Base-by-base conservation (phyloP, 1,284 basidiomycete species). In the Anthracocystis setariae region DNA sequence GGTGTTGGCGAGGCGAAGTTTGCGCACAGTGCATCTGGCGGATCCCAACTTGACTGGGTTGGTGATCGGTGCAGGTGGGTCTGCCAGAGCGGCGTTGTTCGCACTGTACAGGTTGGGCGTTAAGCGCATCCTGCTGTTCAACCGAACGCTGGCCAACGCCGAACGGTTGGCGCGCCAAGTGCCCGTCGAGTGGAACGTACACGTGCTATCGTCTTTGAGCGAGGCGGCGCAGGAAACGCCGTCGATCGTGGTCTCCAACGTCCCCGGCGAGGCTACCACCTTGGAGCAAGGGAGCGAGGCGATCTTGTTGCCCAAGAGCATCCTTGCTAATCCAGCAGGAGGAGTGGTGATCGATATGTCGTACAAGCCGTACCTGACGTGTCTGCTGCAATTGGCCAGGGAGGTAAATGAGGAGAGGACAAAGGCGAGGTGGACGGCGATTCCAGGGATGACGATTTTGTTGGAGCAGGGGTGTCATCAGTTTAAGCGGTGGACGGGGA, bases 311-410 rank as follows among this genome's bases (percentile, higher is more conserved):
- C 73, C 80, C 4, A 23, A 42, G 4, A 32, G 37, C 5, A 66
- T 82, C 4, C 64, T 82, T 5, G 24, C 58, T 4, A 61, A 69
- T 46, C 55, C 67, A 0, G 43, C 49, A 0, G 79, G 79, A 15
- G 81, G 81, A n/a, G 80, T 82, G 8, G 80, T 71, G 13, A 73
- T 82, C 53, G 81, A 82, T 53, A 82, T 82, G 81, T 74, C 74
- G 47, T 82, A 82, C 78, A 79, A 80, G 49, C 80, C 80, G 4
- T 64, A 73, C 46, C 35, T 50, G 25, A 82, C 81, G 18, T 64
- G 74, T n/a, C 64, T 82, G 24, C 60, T 81, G 13, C 52, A 73
- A 51, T 58, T 81, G 17, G 65, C 56, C 0, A 18, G 52, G n/a
- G 51, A 61, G 27, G 60, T 65, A 21, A 74, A 74, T 35, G 38